phyloP scores from a whole-genome alignment of 768 basidiomycete genomes.

The Lactarius evosmus region DNA sequence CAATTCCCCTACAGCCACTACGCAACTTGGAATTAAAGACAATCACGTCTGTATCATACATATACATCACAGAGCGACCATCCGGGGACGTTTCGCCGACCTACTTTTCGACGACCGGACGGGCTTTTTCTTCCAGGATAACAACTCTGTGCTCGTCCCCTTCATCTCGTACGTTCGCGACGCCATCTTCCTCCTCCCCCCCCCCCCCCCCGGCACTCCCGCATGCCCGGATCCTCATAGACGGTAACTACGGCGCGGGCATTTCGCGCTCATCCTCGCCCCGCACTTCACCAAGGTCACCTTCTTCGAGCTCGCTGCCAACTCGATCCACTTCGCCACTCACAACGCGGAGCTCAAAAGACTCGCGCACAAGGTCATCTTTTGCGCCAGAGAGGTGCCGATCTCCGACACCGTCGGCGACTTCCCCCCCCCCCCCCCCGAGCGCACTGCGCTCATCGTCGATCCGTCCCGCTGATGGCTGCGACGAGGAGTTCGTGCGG shows the following conservation, averaged over 20 bases:
- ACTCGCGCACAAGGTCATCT: conserved; percentile 51
- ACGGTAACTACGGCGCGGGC: conserved; percentile 90
- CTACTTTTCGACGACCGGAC: conserved; percentile 81
- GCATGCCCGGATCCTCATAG: conserved; percentile 56
- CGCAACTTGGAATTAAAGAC: conserved; percentile 35
- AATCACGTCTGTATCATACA: conserved; percentile 77
- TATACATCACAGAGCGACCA: conserved; percentile 74
- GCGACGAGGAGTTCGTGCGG: conserved; percentile 73
- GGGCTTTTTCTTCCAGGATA: conserved; percentile 97
- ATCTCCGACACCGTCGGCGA: conserved; percentile 61
- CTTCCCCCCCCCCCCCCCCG: too few relatives aligned
- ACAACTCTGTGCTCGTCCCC: conserved; percentile 85
- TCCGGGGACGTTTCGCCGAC: conserved; percentile 82
- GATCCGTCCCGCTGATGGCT: conserved; percentile 96
- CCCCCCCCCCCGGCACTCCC: conserved; percentile 37
- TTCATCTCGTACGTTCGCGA: conserved; percentile 81
- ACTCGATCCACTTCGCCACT: conserved; percentile 68
- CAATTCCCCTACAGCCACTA: conserved; percentile 28
- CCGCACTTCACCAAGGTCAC: conserved; percentile 70
- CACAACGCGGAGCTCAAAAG: conserved; percentile 64
- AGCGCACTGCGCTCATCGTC: conserved; percentile 69
- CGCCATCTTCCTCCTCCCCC: too few relatives aligned
- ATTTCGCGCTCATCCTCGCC: conserved; percentile 81
- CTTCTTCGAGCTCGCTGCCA: conserved; percentile 81
- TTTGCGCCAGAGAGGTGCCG: too few relatives aligned